These are phyloP conservation scores for Backusella tarrabulga DNA, from an alignment of 192 early-diverging fungal genomes.

Conservation along the genomic window DNA sequence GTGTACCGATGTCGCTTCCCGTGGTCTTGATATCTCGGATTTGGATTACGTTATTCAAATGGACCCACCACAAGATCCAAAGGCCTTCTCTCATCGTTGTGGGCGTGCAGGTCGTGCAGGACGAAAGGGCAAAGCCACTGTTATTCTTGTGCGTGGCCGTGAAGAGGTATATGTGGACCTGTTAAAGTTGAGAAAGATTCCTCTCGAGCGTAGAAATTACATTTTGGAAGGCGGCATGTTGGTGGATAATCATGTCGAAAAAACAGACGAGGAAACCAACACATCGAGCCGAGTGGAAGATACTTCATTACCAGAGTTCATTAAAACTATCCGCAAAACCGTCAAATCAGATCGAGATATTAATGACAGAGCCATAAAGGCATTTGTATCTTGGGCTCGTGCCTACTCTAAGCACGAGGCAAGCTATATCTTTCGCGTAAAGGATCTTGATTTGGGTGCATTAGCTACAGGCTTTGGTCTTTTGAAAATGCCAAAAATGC, in stretches of 20 bases:
- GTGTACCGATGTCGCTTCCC: conserved; percentile 94
- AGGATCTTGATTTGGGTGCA: conserved; percentile 76
- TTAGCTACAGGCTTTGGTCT: conserved; percentile 83
- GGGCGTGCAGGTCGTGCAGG: conserved; percentile 93
- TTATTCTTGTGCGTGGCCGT: conserved; percentile 75
- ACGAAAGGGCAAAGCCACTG: conserved; percentile 78
- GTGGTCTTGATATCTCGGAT: conserved; percentile 94
- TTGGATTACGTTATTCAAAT: conserved; percentile 94
- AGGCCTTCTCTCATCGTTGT: conserved; percentile 93
- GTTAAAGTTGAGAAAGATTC: conserved; percentile 86
- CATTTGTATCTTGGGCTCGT: conserved; percentile 90
- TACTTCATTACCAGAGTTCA: conserved; percentile 46
- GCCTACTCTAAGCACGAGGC: conserved; percentile 95
- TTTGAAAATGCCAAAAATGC: conserved; percentile 88
- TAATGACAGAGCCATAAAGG: conserved; percentile 73
- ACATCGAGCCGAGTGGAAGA: conserved; percentile 36
- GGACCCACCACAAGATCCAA: conserved; percentile 95
- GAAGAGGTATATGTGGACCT: conserved; percentile 92
- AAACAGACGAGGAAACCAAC: conserved; percentile 33
- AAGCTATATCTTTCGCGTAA: conserved; percentile 85
- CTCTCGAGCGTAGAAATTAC: conserved; percentile 55
- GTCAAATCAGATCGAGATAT: conserved; percentile 74
- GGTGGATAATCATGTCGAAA: conserved; percentile 34
- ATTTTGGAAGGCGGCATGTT: conserved; percentile 41
- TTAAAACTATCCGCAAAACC: conserved; percentile 54